phyloP scores from a whole-genome alignment of 768 basidiomycete species.

The Suillus placidus region DNA sequence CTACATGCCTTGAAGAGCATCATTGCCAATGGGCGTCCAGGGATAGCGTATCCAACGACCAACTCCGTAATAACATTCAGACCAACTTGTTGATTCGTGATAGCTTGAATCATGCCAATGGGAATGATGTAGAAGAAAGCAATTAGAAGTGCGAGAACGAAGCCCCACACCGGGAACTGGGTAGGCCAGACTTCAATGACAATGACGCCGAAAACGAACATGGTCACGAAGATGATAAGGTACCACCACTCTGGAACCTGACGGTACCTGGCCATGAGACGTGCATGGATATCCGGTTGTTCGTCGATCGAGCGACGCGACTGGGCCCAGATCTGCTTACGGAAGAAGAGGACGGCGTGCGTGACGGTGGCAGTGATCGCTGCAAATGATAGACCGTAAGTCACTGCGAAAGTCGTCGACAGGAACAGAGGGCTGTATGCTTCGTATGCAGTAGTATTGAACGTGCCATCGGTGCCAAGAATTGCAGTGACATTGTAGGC shows the following conservation, averaged over 20 bases:
- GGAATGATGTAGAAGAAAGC: constrained; percentile 73
- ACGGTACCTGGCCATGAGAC: constrained; percentile 58
- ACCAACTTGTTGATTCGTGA: constrained; percentile 79
- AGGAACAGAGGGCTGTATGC: constrained; percentile 46
- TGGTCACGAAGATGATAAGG: constrained; percentile 41
- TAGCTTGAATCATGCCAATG: constrained; percentile 74
- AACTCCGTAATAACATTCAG: constrained; percentile 73
- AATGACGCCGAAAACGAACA: constrained; percentile 63
- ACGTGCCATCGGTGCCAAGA: constrained; percentile 34
- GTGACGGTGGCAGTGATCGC: constrained; percentile 43
- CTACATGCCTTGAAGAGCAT: constrained; percentile 76
- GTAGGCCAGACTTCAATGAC: constrained; percentile 69
- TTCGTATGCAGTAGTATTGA: constrained; percentile 39
- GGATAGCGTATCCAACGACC: constrained; percentile 58
- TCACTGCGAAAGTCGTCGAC: constrained; percentile 53
- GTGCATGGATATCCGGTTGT: constrained; percentile 61
- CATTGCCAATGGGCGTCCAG: constrained; percentile 73
- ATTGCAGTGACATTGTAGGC: constrained; percentile 44
- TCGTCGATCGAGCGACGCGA: constrained; percentile 53
- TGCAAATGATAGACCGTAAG: constrained; percentile 52
- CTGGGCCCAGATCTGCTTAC: constrained; percentile 57
- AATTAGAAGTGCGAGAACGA: constrained; percentile 44
- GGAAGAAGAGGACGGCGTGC: constrained; percentile 54
- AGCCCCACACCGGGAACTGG: constrained; percentile 46
- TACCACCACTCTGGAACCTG: constrained; percentile 71